Base-by-base conservation (phyloP, 2,329 filamentous ascomycete species). In the Daldinia sp. region DNA sequence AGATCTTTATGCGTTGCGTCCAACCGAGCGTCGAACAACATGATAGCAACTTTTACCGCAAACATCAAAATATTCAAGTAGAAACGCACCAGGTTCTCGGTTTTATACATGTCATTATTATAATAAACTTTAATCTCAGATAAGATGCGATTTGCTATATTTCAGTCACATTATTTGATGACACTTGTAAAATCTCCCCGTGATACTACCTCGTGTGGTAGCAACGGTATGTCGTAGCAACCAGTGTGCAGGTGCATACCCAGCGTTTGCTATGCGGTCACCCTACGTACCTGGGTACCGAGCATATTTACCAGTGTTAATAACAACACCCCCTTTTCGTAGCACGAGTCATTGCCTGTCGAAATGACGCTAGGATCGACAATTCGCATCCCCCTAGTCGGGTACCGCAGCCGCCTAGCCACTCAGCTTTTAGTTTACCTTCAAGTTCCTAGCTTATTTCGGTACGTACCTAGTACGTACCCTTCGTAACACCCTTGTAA, bases 291-390 rank as follows among this genome's bases (percentile, higher is more conserved):
- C n/a, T n/a, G n/a, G n/a, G n/a, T n/a, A n/a, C n/a, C n/a, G n/a
- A n/a, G n/a, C n/a, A n/a, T n/a, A n/a, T n/a, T n/a, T n/a, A n/a
- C n/a, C 37, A 55, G 27, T 6, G 43, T 58, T 49, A 45, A 63
- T 59, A 63, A 21, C 25, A 41, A 43, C 54, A 56, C 53, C 60
- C 48, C 63, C 37, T 63, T 63, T 63, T 51, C 15, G 19, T 37
- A 54, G 55, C 48, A 63, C 61, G 47, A 52, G 55, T 32, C 49
- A 51, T 50, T 39, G n/a, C 60, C 17, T 37, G 47, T 64, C 37
- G 48, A 67, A 64, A 67, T 67, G 61, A 67, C 64, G 64, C 58
- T 67, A 67, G 64, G 64, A 67, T 67, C 64, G 58, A 67, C 64
- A 59, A 58, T 55, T 57, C 54, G 48, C 58, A 59, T 62, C 47